Conservation (phyloP, 768 basidiomycete genomes). For the Lactifluus hygrophoroides region DNA sequence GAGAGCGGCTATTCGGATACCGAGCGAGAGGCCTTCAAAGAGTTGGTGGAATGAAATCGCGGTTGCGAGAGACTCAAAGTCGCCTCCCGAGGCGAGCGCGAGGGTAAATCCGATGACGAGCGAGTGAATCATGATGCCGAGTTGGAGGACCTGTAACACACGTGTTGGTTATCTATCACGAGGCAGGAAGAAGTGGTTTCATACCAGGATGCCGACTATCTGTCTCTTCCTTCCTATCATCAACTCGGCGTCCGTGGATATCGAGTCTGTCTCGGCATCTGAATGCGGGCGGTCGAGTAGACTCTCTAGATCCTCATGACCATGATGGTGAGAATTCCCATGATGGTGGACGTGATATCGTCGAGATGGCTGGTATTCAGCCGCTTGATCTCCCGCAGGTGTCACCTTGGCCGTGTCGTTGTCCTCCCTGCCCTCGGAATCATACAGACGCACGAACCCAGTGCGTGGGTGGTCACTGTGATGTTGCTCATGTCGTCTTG, state of each 20-base stretch:
- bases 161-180: not conserved
- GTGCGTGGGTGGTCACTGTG: slow-evolving; percentile 7
- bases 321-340: slow-evolving; percentile 6
- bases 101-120: slow-evolving; percentile 74
- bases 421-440: not conserved
- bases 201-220: slow-evolving; percentile 65
- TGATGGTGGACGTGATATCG: not conserved
- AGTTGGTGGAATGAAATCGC: slow-evolving; percentile 78
- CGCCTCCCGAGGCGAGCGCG: slow-evolving; percentile 55
- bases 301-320: slow-evolving; percentile 16
- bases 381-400: not conserved
- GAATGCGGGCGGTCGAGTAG: not conserved
- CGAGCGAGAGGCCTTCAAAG: slow-evolving; percentile 77
- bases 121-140: slow-evolving; percentile 85
- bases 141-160: slow-evolving; percentile 57
- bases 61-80: slow-evolving; percentile 65
- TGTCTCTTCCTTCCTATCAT: slow-evolving; percentile 50
- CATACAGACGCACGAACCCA: not conserved
- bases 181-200: slow-evolving; percentile 17
- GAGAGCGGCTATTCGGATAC: slow-evolving; percentile 67
- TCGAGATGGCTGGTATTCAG: not conserved
- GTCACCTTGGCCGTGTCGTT: not conserved
- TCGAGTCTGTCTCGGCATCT: slow-evolving; percentile 3
- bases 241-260: slow-evolving; percentile 21
- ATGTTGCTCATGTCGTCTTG: slow-evolving; percentile 24